phyloP scores from a whole-genome alignment of 2,329 filamentous ascomycete species.

The Verticillium albo-atrum region DNA sequence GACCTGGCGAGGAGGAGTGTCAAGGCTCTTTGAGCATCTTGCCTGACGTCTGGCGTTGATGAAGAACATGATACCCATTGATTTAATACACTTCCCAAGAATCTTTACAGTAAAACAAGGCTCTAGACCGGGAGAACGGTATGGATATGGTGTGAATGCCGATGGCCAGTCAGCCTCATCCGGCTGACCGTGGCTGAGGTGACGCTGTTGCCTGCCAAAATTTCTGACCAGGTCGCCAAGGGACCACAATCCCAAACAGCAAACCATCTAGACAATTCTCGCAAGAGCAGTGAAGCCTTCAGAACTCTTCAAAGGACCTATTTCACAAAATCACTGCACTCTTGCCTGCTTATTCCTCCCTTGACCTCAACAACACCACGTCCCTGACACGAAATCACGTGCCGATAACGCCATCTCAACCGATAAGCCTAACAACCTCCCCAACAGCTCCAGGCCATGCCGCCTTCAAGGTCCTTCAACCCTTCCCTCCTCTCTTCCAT shows the following conservation, averaged over 20 bases:
- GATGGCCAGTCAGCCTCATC: neutral
- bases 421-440: constrained; percentile 8
- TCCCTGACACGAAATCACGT: constrained; percentile 6
- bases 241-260: neutral
- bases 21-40: neutral
- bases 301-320: neutral
- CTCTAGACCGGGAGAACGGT: neutral
- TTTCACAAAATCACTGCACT: neutral
- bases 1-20: neutral
- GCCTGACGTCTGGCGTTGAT: neutral
- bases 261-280: neutral
- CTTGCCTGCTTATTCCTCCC: neutral
- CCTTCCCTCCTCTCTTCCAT: constrained; percentile 5
- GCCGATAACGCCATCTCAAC: constrained; percentile 3
- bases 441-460: constrained; percentile 8
- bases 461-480: constrained; percentile 2
- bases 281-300: neutral
- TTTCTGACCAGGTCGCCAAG: neutral
- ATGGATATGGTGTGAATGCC: neutral
- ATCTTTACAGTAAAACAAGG: neutral
- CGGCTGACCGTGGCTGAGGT: neutral
- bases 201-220: neutral
- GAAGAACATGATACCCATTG: constrained; percentile 4
- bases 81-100: neutral
- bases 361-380: neutral